phyloP scores from a whole-genome alignment of 768 basidiomycete genomes.

The Psilocybe sp. region DNA sequence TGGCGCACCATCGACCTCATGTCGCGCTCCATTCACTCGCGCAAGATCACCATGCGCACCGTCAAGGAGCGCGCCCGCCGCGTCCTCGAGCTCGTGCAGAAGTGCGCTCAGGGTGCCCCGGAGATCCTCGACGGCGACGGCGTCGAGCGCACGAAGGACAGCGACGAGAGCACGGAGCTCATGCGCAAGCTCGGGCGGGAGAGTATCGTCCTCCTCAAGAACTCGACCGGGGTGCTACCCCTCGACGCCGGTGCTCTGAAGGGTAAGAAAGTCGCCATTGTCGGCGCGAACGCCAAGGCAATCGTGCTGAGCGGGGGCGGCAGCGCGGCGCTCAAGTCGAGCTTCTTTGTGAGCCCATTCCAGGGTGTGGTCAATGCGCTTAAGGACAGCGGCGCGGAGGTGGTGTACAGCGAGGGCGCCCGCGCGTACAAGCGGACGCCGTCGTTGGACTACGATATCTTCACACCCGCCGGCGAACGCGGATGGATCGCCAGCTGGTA shows the following conservation, averaged over 20 bases:
- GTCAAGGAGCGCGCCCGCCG: conserved; percentile 33
- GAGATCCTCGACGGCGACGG: conserved; percentile 23
- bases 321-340: conserved; percentile 48
- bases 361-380: conserved; percentile 48
- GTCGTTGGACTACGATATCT: conserved; percentile 44
- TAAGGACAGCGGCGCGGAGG: conserved; percentile 39
- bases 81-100: too few relatives aligned
- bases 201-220: conserved; percentile 59
- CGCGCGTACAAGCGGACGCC: conserved; percentile 48
- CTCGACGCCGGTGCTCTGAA: conserved; percentile 19
- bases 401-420: conserved; percentile 43
- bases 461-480: conserved; percentile 28
- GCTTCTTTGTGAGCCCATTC: conserved; percentile 55
- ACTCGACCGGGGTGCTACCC: conserved; percentile 50
- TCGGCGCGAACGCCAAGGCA: conserved; percentile 59
- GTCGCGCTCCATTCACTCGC: conserved; percentile 23
- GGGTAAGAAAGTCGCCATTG: conserved; percentile 50
- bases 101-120: too few relatives aligned
- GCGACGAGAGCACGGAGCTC: conserved; percentile 41
- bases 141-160: conserved; percentile 43
- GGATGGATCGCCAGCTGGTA: conserved; percentile 72
- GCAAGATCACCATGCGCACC: conserved; percentile 42
- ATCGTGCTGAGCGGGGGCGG: conserved; percentile 58
- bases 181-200: conserved; percentile 53
- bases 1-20: too few relatives aligned